Conservation (phyloP, 371 early-diverging fungal genomes). For the Syncephalastrum racemosum region DNA sequence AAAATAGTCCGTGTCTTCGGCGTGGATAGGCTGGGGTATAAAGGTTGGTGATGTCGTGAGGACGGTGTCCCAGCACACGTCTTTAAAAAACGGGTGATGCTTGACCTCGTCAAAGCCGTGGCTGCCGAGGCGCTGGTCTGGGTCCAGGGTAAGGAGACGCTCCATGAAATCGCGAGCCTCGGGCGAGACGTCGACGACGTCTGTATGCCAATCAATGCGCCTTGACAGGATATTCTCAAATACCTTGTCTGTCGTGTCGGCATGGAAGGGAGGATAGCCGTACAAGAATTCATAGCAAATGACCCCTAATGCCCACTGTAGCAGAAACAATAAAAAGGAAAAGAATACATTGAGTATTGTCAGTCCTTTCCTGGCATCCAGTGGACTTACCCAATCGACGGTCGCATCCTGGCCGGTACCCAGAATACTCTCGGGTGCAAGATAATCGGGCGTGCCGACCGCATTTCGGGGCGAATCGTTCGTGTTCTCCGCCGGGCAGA, state of each 20-base stretch:
- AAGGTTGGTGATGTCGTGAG: constrained; percentile 73
- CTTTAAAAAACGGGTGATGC: constrained; percentile 64
- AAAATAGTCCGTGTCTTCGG: constrained; percentile 94
- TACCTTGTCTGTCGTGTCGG: constrained; percentile 78
- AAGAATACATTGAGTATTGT: not conserved
- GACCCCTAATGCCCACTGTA: constrained; percentile 87
- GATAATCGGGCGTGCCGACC: constrained; percentile 96
- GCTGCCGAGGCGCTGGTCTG: constrained; percentile 73
- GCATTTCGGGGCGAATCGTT: constrained; percentile 20
- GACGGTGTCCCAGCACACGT: constrained; percentile 72
- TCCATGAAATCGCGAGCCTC: constrained; percentile 91
- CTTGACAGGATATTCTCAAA: constrained; percentile 84
- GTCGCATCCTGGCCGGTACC: constrained; percentile 83
- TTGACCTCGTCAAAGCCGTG: constrained; percentile 69
- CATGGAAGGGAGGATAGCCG: constrained; percentile 89
- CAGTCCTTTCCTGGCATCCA: not conserved
- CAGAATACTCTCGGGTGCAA: constrained; percentile 93
- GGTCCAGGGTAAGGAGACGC: constrained; percentile 72
- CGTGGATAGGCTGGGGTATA: constrained; percentile 74
- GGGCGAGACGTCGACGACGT: constrained; percentile 67
- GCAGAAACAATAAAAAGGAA: not conserved
- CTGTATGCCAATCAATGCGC: constrained; percentile 73
- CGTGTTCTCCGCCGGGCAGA: constrained; percentile 2
- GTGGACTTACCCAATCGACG: constrained; percentile 83
- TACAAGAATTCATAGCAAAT: constrained; percentile 90